phyloP scores from a whole-genome alignment of 2,329 filamentous ascomycete genomes.

The Dactylellina sp. region DNA sequence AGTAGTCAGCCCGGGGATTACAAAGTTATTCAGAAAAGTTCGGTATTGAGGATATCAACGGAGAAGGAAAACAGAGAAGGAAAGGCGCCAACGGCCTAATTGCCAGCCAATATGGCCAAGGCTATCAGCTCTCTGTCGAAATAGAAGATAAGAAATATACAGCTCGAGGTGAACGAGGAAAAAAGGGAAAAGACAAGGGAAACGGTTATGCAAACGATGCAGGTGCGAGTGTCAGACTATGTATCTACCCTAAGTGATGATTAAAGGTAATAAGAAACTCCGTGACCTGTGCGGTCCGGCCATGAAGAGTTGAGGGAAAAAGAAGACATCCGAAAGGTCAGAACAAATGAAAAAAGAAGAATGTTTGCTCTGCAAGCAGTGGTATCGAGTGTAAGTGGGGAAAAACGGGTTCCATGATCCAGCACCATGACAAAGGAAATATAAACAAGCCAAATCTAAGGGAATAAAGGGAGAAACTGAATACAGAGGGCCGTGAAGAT shows the following conservation, averaged over 20 bases:
- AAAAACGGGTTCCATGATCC: constrained; percentile 45
- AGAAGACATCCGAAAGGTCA: constrained; percentile 29
- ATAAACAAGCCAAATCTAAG: constrained; percentile 18
- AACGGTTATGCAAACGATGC: constrained; percentile 25
- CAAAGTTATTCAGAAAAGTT: constrained; percentile 17
- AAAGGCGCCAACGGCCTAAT: constrained; percentile 11
- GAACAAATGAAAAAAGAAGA: constrained; percentile 43
- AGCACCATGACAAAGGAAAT: constrained; percentile 56
- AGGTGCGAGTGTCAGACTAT: constrained; percentile 30
- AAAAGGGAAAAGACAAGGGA: constrained; percentile 7
- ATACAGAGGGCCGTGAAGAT: constrained; percentile 13
- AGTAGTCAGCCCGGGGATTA: constrained; percentile 40
- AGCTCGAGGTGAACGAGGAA: constrained; percentile 5
- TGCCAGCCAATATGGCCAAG: background rate
- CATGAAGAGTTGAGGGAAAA: background rate
- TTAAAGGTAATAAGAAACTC: constrained; percentile 25
- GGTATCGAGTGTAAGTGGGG: constrained; percentile 34
- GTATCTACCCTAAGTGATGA: constrained; percentile 48
- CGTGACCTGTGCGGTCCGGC: constrained; percentile 12
- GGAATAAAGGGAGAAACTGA: constrained; percentile 2
- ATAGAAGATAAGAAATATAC: constrained; percentile 46
- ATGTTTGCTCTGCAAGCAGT: constrained; percentile 48
- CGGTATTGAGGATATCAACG: constrained; percentile 1
- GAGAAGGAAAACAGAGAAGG: constrained; percentile 2
- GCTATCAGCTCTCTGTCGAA: constrained; percentile 23